Percentiles rank a stretch among this genome's conserved stretches.
These are phyloP conservation scores for Ganoderma sinense DNA, from an alignment of 1,284 basidiomycete species.

Conservation along the genomic window DNA sequence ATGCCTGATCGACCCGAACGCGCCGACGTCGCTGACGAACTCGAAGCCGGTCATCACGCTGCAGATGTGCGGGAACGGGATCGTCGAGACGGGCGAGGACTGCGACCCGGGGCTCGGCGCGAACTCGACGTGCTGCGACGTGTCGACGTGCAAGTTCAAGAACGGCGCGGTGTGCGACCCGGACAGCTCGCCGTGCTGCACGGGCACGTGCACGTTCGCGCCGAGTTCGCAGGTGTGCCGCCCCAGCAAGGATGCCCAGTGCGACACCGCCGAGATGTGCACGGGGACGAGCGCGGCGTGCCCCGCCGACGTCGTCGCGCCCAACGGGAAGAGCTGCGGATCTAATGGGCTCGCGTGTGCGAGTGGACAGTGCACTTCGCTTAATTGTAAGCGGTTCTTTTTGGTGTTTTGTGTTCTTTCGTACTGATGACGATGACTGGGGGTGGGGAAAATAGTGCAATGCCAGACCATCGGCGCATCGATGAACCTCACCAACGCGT, in stretches of 20 bases:
- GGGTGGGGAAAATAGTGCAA: constrained; percentile 59
- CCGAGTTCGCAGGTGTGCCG: constrained; percentile 75
- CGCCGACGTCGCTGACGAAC: constrained; percentile 51
- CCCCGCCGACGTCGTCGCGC: constrained; percentile 70
- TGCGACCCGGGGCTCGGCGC: constrained; percentile 84
- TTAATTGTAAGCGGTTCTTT: constrained; percentile 58
- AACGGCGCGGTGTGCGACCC: constrained; percentile 84
- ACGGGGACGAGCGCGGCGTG: constrained; percentile 79
- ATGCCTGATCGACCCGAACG: constrained; percentile 69
- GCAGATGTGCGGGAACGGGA: constrained; percentile 84
- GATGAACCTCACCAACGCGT: constrained; percentile 73
- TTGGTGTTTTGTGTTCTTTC: neutral
- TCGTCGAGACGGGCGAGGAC: constrained; percentile 81
- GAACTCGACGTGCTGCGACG: constrained; percentile 80
- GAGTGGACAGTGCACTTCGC: constrained; percentile 83
- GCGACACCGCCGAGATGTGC: constrained; percentile 85
- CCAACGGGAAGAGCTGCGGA: constrained; percentile 79
- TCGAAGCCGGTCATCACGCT: constrained; percentile 59
- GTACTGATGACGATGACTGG: neutral
- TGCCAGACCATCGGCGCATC: constrained; percentile 79
- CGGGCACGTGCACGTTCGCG: constrained; percentile 73
- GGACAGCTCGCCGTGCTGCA: constrained; percentile 81
- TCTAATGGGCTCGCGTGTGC: constrained; percentile 76
- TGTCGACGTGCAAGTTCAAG: constrained; percentile 81
- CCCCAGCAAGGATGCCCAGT: constrained; percentile 69